phyloP scores from a whole-genome alignment of 805 yeast genomes.

The Zygosaccharomyces siamensis region DNA sequence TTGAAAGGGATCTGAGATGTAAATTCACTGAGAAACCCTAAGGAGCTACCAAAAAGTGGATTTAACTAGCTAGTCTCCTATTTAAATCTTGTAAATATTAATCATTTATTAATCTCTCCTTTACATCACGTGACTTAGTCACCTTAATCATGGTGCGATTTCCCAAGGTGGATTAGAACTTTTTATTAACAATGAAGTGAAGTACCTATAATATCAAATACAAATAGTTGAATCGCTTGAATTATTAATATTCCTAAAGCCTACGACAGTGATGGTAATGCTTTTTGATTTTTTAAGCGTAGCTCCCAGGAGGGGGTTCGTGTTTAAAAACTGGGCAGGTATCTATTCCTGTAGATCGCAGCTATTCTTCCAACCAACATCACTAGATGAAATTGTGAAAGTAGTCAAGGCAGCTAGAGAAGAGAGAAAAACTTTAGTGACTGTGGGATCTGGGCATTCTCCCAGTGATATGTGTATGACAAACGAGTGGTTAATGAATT shows the following conservation, averaged over 20 bases:
- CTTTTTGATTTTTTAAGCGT: constrained; percentile 9
- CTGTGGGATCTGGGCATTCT: constrained; percentile 92
- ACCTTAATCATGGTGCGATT: too few species aligned
- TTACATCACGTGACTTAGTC: too few species aligned
- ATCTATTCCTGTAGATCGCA: constrained; percentile 76
- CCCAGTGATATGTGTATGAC: constrained; percentile 91
- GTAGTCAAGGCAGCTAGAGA: constrained; percentile 63
- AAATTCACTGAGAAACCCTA: background rate
- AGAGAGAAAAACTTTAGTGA: constrained; percentile 61
- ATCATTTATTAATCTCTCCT: too few species aligned
- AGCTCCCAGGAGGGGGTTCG: constrained; percentile 31
- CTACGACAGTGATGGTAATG: constrained; percentile 2
- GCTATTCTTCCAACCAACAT: constrained; percentile 71
- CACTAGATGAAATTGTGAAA: constrained; percentile 59
- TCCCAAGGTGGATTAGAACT: too few species aligned
- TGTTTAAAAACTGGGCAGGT: constrained; percentile 71
- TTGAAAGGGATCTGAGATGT: background rate
- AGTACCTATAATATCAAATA: too few species aligned
- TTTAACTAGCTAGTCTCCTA: too few species aligned
- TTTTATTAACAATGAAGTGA: too few species aligned
- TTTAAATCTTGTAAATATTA: too few species aligned
- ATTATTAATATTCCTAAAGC: too few species aligned
- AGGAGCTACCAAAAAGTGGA: too few species aligned
- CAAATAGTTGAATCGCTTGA: too few species aligned
- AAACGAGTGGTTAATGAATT: constrained; percentile 77